Evolutionary conservation across 129 eudicot genomes (phyloP), one percentile per base, ranked within the genome.

Genomic region (carrot (Daucus carota)): DNA sequence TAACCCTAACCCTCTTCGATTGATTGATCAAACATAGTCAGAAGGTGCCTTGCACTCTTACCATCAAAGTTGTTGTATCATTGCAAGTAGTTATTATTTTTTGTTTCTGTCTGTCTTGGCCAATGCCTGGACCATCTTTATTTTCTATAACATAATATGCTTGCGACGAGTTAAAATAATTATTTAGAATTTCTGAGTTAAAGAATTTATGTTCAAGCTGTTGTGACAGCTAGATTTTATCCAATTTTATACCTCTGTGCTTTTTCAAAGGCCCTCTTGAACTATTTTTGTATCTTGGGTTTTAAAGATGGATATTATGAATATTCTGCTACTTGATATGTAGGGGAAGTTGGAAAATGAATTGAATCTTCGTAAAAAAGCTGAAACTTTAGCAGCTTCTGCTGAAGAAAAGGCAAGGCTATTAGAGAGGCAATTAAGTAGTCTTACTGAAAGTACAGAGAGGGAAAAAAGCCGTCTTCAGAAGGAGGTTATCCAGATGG

Each of bases 301-400:
- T 34, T 67, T 17, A 17, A 32, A 63, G 8, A 66, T 59, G 67
- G 28, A 16, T 71, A 72, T 44, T 34, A 72, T 15, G 18, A 22
- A 13, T 73, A 44, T 54, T 28, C 14, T 63, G 59, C 32, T 11
- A 70, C 54, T 24, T 73, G 68, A 32, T 47, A 63, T 84, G 52
- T 78, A 94, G 99, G 86, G 81, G 41, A 94, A 91, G 84, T 86
- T 84, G 26, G 83, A 79, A 74, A 89, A 83, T 50, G 99, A 94
- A 77, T 78, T 73, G 79, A 89, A 87, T 77, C 89, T 89, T 78
- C 97, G 90, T 67, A 86, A 85, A 82, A 88, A 83, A 15, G 92
- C 92, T 15, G 97, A 91, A 80, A 80, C 94, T 54, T 80, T 76
- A 76, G 84, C 92, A 29, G 81, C 90, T 38, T 71, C 85, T 68